Evolutionary conservation across 495 filamentous ascomycete species (phyloP).

Genomic region (Penicillium fimorum): DNA sequence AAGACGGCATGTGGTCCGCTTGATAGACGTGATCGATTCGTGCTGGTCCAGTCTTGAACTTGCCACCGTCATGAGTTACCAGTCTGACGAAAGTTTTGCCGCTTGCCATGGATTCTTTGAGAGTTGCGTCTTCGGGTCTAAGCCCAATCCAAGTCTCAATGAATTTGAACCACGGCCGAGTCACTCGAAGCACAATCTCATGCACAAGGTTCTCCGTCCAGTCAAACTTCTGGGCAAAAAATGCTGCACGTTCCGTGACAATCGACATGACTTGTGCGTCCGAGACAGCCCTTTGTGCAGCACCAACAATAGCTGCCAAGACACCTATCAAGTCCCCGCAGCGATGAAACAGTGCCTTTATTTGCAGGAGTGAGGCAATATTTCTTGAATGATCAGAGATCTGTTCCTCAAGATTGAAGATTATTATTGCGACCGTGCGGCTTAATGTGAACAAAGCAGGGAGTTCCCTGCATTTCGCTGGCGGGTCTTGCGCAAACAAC

Average conservation of each 20-base stretch:
- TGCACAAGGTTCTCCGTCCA: conserved; percentile 63
- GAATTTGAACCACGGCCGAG: conserved; percentile 66
- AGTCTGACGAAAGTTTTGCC: conserved; percentile 60
- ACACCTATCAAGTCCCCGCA: conserved; percentile 61
- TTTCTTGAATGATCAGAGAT: conserved; percentile 26
- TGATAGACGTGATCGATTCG: conserved; percentile 61
- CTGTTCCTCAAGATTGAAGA: conserved; percentile 41
- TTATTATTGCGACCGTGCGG: conserved; percentile 33
- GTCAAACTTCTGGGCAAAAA: conserved; percentile 59
- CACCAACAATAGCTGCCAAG: conserved; percentile 58
- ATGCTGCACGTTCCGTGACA: conserved; percentile 62
- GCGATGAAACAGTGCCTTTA: conserved; percentile 63
- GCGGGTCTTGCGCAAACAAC: conserved; percentile 51
- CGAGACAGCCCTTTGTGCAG: conserved; percentile 49
- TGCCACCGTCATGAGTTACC: conserved; percentile 44
- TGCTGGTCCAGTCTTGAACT: conserved; percentile 53
- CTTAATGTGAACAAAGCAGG: conserved; percentile 40
- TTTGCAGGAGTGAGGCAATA: conserved; percentile 54
- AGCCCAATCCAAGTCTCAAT: conserved; percentile 78
- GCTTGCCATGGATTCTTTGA: conserved; percentile 41
- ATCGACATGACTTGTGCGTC: conserved; percentile 70
- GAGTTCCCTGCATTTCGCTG: conserved; percentile 27
- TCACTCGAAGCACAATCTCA: conserved; percentile 63
- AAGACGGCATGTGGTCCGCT: conserved; percentile 60
- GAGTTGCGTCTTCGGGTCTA: conserved; percentile 50